phyloP scores from a whole-genome alignment of 2,329 filamentous ascomycete genomes.

The Camillea tinctor region DNA sequence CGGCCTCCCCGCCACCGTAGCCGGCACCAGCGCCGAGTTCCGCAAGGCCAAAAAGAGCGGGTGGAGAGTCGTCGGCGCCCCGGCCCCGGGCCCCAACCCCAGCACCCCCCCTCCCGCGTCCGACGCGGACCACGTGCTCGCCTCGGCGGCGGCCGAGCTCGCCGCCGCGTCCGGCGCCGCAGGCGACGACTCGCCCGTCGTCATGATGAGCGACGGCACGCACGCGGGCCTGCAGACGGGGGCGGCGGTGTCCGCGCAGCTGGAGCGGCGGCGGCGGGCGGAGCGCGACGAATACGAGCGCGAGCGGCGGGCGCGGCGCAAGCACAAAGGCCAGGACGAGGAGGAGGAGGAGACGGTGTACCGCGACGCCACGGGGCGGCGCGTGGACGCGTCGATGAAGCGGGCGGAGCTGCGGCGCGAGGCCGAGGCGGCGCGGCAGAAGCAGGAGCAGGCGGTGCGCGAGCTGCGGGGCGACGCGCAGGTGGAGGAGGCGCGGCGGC shows the following conservation, averaged over 20 bases:
- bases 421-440: slow-evolving; percentile 66
- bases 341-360: slow-evolving; percentile 82
- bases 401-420: slow-evolving; percentile 76
- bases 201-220: slow-evolving; percentile 87
- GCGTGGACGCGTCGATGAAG: slow-evolving; percentile 90
- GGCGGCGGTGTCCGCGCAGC: slow-evolving; percentile 69
- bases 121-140: slow-evolving; percentile 79
- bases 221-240: slow-evolving; percentile 85
- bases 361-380: slow-evolving; percentile 89
- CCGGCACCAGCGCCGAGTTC: slow-evolving; percentile 60
- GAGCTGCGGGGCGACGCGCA: slow-evolving; percentile 85
- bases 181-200: slow-evolving; percentile 42
- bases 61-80: slow-evolving; percentile 69
- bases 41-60: slow-evolving; percentile 73
- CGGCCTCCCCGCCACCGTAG: slow-evolving; percentile 49
- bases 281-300: slow-evolving; percentile 27
- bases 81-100: slow-evolving; percentile 26
- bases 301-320: slow-evolving; percentile 22
- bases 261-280: slow-evolving; percentile 60
- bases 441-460: slow-evolving; percentile 67
- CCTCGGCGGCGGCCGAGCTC: slow-evolving; percentile 64
- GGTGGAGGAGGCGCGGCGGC: slow-evolving; percentile 60
- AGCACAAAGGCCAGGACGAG: slow-evolving; percentile 56
- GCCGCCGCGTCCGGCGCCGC: slow-evolving; percentile 45
- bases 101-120: slow-evolving; percentile 48